Conservation (phyloP, 1,284 basidiomycete genomes). For the Vanrija humicola region DNA sequence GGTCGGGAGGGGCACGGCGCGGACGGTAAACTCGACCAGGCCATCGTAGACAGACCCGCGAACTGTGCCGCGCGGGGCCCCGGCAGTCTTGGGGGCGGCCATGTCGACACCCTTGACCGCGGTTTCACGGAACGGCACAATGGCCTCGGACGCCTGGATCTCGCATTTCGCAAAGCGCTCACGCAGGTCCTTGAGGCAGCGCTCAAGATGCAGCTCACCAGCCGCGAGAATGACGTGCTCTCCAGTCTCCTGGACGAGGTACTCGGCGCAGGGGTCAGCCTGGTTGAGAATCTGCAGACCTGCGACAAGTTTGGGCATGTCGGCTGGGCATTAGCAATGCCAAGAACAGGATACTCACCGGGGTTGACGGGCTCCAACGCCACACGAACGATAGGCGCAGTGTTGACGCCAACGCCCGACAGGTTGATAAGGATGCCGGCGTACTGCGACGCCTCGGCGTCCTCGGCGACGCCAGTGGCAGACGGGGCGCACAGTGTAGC, state of each 20-base stretch:
- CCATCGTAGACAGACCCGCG: slow-evolving; percentile 65
- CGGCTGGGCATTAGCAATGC: slow-evolving; percentile 52
- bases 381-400: slow-evolving; percentile 88
- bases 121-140: slow-evolving; percentile 97
- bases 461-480: slow-evolving; percentile 43
- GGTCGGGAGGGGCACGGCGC: slow-evolving; percentile 73
- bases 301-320: slow-evolving; percentile 85
- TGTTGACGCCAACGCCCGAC: slow-evolving; percentile 68
- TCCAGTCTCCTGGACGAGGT: slow-evolving; percentile 92
- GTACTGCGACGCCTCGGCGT: slow-evolving; percentile 32
- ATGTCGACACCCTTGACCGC: slow-evolving; percentile 81
- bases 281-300: slow-evolving; percentile 89
- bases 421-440: slow-evolving; percentile 70
- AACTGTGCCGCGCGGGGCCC: slow-evolving; percentile 73
- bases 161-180: slow-evolving; percentile 92
- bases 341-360: slow-evolving; percentile 36
- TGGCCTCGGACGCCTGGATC: slow-evolving; percentile 89
- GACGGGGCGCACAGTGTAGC: slow-evolving; percentile 78
- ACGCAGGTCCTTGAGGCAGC: slow-evolving; percentile 89
- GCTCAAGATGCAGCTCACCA: slow-evolving; percentile 94
- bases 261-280: slow-evolving; percentile 96
- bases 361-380: slow-evolving; percentile 86
- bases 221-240: slow-evolving; percentile 97
- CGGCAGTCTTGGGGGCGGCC: slow-evolving; percentile 72
- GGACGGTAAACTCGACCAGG: slow-evolving; percentile 75